Evolutionary conservation across 148 eudicot species (phyloP).

Genomic region (Chenopodium berlandieri): DNA sequence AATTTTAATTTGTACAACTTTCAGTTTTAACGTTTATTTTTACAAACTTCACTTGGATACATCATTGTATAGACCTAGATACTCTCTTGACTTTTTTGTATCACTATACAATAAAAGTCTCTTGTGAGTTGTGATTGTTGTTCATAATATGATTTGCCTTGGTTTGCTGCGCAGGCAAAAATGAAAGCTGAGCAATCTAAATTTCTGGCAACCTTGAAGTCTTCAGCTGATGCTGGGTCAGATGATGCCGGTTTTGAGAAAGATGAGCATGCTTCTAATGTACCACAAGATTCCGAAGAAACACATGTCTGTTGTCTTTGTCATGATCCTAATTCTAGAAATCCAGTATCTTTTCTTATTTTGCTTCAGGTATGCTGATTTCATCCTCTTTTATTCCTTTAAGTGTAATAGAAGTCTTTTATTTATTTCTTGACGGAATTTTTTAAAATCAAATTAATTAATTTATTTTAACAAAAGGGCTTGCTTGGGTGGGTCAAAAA

Average conservation of each 20-base stretch:
- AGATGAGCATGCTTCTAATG: slow-evolving; percentile 46
- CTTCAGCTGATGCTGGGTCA: slow-evolving; percentile 39
- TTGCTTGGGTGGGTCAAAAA: neutral
- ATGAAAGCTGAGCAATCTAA: slow-evolving; percentile 94
- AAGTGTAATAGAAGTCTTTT: neutral
- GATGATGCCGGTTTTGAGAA: slow-evolving; percentile 45
- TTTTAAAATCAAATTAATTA: no score
- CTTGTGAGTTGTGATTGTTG: neutral
- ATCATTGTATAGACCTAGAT: neutral
- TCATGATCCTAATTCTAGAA: slow-evolving; percentile 72
- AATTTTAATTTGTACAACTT: neutral
- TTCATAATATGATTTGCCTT: neutral
- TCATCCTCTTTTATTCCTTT: neutral
- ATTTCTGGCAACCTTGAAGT: slow-evolving; percentile 61
- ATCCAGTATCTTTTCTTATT: slow-evolving; percentile 68
- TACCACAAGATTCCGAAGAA: slow-evolving; percentile 37
- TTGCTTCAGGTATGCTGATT: slow-evolving; percentile 78
- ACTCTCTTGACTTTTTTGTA: neutral
- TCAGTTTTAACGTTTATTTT: neutral
- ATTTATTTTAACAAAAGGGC: neutral
- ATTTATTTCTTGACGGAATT: neutral
- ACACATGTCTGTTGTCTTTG: slow-evolving; percentile 84
- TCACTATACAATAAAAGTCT: neutral
- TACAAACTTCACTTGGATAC: neutral
- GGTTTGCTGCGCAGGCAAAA: slow-evolving; percentile 62